Evolutionary conservation across 2,329 filamentous ascomycete species (phyloP).

Genomic region (Colletotrichum paranaense): DNA sequence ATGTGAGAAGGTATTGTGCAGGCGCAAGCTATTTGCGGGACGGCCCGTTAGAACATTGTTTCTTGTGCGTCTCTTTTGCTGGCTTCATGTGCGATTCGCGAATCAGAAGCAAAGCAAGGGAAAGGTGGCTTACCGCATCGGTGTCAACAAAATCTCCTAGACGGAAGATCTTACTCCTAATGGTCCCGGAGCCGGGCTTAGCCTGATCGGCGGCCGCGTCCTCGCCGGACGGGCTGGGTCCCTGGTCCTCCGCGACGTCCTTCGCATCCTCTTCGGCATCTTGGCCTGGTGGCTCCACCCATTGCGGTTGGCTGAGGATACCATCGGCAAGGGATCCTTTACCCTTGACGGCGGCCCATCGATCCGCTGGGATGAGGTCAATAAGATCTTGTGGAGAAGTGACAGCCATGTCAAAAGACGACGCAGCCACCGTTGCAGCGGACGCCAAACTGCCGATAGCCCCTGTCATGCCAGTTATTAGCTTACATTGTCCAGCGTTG

Average conservation of each 20-base stretch:
- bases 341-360: conserved; percentile 37
- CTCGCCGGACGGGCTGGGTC: not conserved
- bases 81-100: conserved; percentile 28
- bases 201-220: not conserved
- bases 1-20: conserved; percentile 48
- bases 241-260: not conserved
- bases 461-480: not conserved
- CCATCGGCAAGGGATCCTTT: conserved; percentile 35
- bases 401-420: conserved; percentile 56
- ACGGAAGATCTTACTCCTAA: conserved; percentile 32
- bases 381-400: conserved; percentile 49
- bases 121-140: conserved; percentile 30
- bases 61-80: conserved; percentile 13
- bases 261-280: not conserved
- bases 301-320: conserved; percentile 1
- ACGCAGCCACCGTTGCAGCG: conserved; percentile 58
- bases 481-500: not conserved
- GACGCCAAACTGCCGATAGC: conserved; percentile 55
- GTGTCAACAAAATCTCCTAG: conserved; percentile 38
- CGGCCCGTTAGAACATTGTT: conserved; percentile 12
- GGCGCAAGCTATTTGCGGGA: conserved; percentile 48
- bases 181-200: conserved; percentile 8
- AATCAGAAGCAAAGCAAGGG: not conserved
- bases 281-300: conserved; percentile 18
- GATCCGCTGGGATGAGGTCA: conserved; percentile 38